Evolutionary conservation across 2,329 filamentous ascomycete genomes (phyloP).

Genomic region (Sporothrix globosa): DNA sequence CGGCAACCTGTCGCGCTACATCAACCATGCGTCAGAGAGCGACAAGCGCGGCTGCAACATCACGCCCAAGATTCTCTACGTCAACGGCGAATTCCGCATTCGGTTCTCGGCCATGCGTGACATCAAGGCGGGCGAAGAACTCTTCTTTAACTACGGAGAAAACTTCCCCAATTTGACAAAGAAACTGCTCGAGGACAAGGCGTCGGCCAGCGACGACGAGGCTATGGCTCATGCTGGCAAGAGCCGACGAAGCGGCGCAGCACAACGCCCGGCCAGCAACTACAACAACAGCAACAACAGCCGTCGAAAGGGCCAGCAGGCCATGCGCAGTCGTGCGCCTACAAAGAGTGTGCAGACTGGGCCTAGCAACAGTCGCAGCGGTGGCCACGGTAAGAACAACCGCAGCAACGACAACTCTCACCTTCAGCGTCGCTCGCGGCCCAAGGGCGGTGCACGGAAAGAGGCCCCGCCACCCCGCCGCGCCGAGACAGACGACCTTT

Average conservation of each 20-base stretch:
- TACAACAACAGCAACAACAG: neutral
- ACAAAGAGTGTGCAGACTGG: constrained; percentile 27
- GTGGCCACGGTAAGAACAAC: constrained; percentile 10
- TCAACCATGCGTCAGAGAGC: constrained; percentile 70
- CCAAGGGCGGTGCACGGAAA: constrained; percentile 36
- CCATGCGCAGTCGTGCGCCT: constrained; percentile 21
- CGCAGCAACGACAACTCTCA: neutral
- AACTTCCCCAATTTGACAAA: constrained; percentile 66
- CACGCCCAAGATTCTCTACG: constrained; percentile 67
- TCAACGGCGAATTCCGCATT: constrained; percentile 76
- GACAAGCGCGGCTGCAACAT: constrained; percentile 62
- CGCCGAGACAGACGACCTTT: neutral
- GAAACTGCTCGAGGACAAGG: constrained; percentile 53
- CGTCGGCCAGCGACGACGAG: constrained; percentile 36
- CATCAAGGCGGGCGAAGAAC: constrained; percentile 72
- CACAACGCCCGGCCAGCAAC: neutral
- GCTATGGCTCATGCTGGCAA: constrained; percentile 9
- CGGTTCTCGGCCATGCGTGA: constrained; percentile 70
- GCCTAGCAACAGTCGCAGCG: constrained; percentile 3
- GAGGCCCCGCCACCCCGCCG: constrained; percentile 35
- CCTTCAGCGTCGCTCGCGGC: neutral
- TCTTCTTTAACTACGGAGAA: constrained; percentile 81
- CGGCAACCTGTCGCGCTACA: constrained; percentile 80
- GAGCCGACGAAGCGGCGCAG: neutral
- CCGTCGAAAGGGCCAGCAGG: constrained; percentile 26